Percentiles rank a stretch among this genome's conserved stretches.
Conservation (phyloP, 345 rosid species). For the Passiflora organensis region DNA sequence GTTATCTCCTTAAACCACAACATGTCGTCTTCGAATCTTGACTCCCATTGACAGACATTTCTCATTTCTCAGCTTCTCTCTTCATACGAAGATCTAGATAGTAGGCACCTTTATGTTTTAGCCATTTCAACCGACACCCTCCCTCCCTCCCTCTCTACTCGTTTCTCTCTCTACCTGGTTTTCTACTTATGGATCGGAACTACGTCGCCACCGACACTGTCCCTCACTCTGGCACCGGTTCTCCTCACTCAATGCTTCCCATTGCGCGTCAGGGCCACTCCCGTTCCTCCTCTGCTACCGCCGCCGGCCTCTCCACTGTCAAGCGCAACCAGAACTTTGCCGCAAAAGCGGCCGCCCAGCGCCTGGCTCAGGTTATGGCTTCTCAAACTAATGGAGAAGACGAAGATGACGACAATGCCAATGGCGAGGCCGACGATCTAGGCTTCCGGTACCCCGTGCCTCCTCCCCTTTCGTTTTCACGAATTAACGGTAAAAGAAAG, state of each 20-base stretch:
- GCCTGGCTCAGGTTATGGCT: slow-evolving; percentile 94
- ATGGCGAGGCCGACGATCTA: slow-evolving; percentile 59
- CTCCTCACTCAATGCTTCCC: slow-evolving; percentile 7
- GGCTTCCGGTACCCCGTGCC: slow-evolving; percentile 84
- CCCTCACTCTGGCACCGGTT: slow-evolving; percentile 1
- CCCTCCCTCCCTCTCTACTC: neutral
- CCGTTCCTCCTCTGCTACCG: slow-evolving; percentile 28
- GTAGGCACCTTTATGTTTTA: neutral
- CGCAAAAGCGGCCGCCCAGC: slow-evolving; percentile 90
- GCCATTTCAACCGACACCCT: neutral
- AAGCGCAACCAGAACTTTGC: slow-evolving; percentile 63
- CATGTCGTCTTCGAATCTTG: too few relatives aligned
- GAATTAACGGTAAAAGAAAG: slow-evolving; percentile 25
- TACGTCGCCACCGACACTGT: slow-evolving; percentile 9
- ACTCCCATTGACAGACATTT: too few relatives aligned
- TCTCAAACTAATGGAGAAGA: slow-evolving; percentile 69
- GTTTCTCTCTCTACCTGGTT: too few relatives aligned
- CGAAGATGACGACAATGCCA: slow-evolving; percentile 37
- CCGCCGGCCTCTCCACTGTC: slow-evolving; percentile 16
- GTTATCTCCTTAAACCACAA: too few relatives aligned
- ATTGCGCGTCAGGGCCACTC: slow-evolving; percentile 17
- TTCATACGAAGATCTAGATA: neutral
- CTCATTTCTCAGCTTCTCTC: neutral
- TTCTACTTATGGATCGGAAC: slow-evolving; percentile 12
- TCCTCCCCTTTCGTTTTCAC: slow-evolving; percentile 66